Percentiles rank a stretch among this genome's conserved stretches.
phyloP scores from a whole-genome alignment of 176 grass and related monocot species.

The Bothriochloa decipiens region DNA sequence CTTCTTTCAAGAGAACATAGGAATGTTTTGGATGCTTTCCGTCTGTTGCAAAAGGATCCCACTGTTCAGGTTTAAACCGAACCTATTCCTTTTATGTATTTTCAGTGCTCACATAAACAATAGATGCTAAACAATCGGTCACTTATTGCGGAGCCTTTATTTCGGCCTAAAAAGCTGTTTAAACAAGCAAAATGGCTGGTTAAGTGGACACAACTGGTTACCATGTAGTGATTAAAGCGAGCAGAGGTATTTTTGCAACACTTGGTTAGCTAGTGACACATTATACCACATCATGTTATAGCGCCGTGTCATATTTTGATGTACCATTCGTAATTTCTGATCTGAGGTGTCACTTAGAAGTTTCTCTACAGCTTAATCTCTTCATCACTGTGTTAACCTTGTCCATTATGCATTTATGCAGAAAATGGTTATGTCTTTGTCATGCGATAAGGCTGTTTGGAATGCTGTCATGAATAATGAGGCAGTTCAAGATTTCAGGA shows the following conservation, averaged over 20 bases:
- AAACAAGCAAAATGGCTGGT: background rate
- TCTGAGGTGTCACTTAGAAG: background rate
- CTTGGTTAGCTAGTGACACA: background rate
- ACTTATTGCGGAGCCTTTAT: background rate
- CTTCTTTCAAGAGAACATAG: constrained; percentile 60
- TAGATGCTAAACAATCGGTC: background rate
- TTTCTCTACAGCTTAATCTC: background rate
- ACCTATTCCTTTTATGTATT: constrained; percentile 5
- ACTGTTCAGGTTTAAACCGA: constrained; percentile 63
- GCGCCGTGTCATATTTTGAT: background rate
- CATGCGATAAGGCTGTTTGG: constrained; percentile 89
- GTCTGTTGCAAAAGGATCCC: constrained; percentile 63
- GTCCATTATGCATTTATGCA: constrained; percentile 39
- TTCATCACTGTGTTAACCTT: constrained; percentile 7
- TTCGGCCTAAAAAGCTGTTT: background rate
- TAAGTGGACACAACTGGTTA: background rate
- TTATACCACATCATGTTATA: background rate
- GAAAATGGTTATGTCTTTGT: constrained; percentile 92
- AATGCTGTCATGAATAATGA: constrained; percentile 91
- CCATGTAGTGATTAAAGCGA: background rate
- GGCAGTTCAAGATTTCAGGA: constrained; percentile 82
- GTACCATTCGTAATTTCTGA: background rate
- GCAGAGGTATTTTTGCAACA: constrained; percentile 1
- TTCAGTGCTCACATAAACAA: background rate
- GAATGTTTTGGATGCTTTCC: constrained; percentile 85